Evolutionary conservation across 2,329 filamentous ascomycete species (phyloP).

Genomic region (Westerdykella sp.): DNA sequence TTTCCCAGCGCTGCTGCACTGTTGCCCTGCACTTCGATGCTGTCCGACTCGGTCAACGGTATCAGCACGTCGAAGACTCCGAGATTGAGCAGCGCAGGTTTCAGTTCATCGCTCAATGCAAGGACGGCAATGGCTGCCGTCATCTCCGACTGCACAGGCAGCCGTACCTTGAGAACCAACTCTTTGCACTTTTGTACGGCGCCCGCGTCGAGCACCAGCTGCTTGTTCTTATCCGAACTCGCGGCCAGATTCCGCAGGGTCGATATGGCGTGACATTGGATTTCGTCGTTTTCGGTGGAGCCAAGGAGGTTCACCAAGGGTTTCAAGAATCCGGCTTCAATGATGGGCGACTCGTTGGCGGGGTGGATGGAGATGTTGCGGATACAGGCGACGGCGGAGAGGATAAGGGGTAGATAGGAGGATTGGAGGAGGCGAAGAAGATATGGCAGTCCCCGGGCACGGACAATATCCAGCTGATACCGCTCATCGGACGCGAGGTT

Average conservation of each 20-base stretch:
- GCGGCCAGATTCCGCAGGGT: conserved; percentile 92
- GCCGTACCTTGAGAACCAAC: conserved; percentile 82
- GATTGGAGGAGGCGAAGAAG: conserved; percentile 87
- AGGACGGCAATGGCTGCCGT: conserved; percentile 97
- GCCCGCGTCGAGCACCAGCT: conserved; percentile 90
- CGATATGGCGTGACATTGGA: conserved; percentile 97
- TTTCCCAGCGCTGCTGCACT: conserved; percentile 94
- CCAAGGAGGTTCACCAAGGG: conserved; percentile 90
- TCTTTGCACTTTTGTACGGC: conserved; percentile 99
- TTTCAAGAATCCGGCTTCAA: conserved; percentile 92
- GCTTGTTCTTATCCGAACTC: conserved; percentile 96
- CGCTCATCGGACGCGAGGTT: conserved; percentile 98
- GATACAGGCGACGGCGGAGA: conserved; percentile 96
- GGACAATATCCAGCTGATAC: conserved; percentile 96
- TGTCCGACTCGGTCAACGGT: conserved; percentile 87
- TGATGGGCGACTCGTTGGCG: conserved; percentile 95
- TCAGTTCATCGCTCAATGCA: conserved; percentile 90
- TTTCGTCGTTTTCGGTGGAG: conserved; percentile 96
- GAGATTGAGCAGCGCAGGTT: conserved; percentile 80
- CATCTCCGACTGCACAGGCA: conserved; percentile 98
- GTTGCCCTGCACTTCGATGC: conserved; percentile 97
- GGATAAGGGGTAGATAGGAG: conserved; percentile 88
- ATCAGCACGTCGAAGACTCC: conserved; percentile 97
- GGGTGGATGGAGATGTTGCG: conserved; percentile 98
- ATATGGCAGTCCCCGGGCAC: conserved; percentile 75